Percentiles rank a stretch among this genome's conserved stretches.
phyloP scores from a whole-genome alignment of 1,139 yeast genomes.

The Kodamaea derodonti region DNA sequence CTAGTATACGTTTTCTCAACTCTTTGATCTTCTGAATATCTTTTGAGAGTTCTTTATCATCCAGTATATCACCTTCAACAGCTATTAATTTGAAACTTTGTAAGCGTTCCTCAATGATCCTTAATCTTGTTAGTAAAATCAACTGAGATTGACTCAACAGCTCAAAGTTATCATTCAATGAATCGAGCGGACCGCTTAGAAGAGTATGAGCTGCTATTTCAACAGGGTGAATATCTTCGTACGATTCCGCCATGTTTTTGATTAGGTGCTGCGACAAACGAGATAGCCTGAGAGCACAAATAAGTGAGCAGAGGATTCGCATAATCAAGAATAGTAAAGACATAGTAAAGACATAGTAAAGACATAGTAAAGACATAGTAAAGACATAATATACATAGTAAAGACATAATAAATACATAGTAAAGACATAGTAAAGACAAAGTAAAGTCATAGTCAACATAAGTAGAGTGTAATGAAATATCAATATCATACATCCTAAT shows the following conservation, averaged over 20 bases:
- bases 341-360: too few species aligned
- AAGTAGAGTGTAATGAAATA: too few species aligned
- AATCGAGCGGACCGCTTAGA: slow-evolving; percentile 51
- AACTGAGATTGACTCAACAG: slow-evolving; percentile 55
- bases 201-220: slow-evolving; percentile 56
- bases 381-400: too few species aligned
- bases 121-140: slow-evolving; percentile 47
- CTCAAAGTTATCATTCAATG: slow-evolving; percentile 47
- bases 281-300: too few species aligned
- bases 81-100: slow-evolving; percentile 19
- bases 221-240: slow-evolving; percentile 45
- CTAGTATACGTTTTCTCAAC: slow-evolving; percentile 32
- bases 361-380: too few species aligned
- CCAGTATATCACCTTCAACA: slow-evolving; percentile 13
- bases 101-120: slow-evolving; percentile 38
- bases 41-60: slow-evolving; percentile 22
- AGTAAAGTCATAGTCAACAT: too few species aligned
- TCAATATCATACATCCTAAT: too few species aligned
- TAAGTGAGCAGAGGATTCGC: too few species aligned
- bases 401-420: too few species aligned
- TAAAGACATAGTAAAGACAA: too few species aligned
- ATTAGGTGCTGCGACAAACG: too few species aligned
- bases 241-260: slow-evolving; percentile 4
- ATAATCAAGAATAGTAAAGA: too few species aligned
- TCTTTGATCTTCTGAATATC: slow-evolving; percentile 30